phyloP scores from a whole-genome alignment of 176 grass and related monocot species.

The Oryza coarctata region DNA sequence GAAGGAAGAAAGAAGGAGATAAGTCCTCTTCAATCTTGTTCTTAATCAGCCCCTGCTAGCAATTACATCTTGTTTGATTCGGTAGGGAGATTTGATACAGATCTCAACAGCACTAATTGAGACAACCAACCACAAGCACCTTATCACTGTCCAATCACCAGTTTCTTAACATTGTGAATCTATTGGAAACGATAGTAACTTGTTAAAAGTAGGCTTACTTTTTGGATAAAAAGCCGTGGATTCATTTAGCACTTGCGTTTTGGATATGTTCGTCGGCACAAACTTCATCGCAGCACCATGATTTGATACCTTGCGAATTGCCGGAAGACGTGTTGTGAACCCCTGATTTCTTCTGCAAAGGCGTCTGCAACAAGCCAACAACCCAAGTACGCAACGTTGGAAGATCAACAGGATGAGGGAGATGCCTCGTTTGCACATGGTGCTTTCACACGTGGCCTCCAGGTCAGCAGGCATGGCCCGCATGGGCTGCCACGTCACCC shows the following conservation, averaged over 20 bases:
- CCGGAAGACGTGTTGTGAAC: not conserved
- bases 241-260: not conserved
- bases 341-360: not conserved
- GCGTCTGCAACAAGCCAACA: not conserved
- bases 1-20: no score
- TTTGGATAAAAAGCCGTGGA: not conserved
- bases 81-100: no score
- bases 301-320: not conserved
- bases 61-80: not conserved
- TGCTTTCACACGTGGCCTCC: not conserved
- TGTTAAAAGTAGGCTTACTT: not conserved
- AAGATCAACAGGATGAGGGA: no score
- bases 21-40: no score
- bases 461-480: not conserved
- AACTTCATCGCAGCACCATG: not conserved
- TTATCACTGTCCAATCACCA: not conserved
- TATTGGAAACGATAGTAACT: not conserved
- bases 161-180: not conserved
- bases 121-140: not conserved
- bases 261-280: not conserved
- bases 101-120: no score
- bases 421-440: not conserved
- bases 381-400: not conserved
- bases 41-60: no score
- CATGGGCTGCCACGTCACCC: not conserved